phyloP scores from a whole-genome alignment of 768 basidiomycete genomes.

The Guyanaporus albipodus region DNA sequence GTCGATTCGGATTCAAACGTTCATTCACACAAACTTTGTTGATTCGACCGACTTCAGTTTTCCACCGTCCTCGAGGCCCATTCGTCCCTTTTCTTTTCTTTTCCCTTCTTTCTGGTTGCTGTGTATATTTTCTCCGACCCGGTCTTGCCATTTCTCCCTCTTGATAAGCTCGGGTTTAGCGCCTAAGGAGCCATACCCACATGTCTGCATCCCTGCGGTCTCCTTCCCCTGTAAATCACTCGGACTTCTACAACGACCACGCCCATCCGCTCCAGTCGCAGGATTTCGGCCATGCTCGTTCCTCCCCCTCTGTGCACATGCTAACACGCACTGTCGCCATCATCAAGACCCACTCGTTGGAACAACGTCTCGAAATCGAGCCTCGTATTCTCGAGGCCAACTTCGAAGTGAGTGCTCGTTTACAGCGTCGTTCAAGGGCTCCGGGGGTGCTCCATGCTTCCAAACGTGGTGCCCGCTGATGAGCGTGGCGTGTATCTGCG shows the following conservation, averaged over 20 bases:
- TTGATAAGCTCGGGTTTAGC: constrained; percentile 3
- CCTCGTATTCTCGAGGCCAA: constrained; percentile 72
- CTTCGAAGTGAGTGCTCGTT: constrained; percentile 59
- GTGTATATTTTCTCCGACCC: constrained; percentile 17
- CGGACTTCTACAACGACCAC: constrained; percentile 13
- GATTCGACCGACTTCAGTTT: constrained; percentile 7
- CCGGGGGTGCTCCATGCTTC: too few relatives aligned
- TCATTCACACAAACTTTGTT: constrained; percentile 8
- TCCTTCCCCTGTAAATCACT: constrained; percentile 13
- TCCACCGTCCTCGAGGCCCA: constrained; percentile 3
- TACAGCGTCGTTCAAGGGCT: constrained; percentile 6
- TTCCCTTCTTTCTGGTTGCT: constrained; percentile 9
- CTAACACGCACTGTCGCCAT: constrained; percentile 72
- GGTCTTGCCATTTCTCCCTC: constrained; percentile 1
- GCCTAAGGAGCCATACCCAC: constrained; percentile 8
- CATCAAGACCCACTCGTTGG: constrained; percentile 76
- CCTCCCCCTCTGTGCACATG: constrained; percentile 12
- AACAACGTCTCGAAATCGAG: constrained; percentile 77
- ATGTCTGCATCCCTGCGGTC: constrained; percentile 21
- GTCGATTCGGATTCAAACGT: constrained; percentile 12
- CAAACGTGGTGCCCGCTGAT: background rate
- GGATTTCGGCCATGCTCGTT: constrained; percentile 1
- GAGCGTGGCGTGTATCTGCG: constrained; percentile 9
- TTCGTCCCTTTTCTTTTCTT: constrained; percentile 17
- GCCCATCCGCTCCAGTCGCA: constrained; percentile 1